Evolutionary conservation across 352 stramenopile genomes (phyloP).

Genomic region (Phytophthora sp.): DNA sequence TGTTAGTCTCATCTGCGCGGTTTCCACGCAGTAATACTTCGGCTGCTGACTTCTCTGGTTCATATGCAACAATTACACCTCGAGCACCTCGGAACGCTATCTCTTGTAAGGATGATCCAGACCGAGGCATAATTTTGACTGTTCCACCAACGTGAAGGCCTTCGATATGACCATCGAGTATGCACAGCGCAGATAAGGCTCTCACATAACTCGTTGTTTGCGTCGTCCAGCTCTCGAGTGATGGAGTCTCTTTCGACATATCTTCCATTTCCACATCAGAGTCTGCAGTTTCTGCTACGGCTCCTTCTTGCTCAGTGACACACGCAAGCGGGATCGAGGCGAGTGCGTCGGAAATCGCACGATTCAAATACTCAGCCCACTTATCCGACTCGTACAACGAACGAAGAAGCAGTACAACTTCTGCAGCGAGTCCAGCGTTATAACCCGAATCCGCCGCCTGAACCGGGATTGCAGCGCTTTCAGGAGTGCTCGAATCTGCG

Average conservation of each 20-base stretch:
- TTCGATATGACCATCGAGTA: constrained; percentile 88
- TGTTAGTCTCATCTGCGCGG: constrained; percentile 43
- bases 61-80: constrained; percentile 80
- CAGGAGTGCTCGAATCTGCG: constrained; percentile 6
- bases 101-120: constrained; percentile 75
- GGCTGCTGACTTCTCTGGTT: constrained; percentile 81
- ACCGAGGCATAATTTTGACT: constrained; percentile 85
- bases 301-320: constrained; percentile 40
- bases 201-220: constrained; percentile 63
- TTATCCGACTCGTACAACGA: constrained; percentile 82
- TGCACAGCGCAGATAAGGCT: constrained; percentile 77
- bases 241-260: constrained; percentile 61
- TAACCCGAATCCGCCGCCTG: constrained; percentile 35
- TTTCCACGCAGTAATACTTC: constrained; percentile 75
- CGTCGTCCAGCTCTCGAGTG: constrained; percentile 54
- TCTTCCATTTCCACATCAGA: constrained; percentile 90
- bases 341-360: constrained; percentile 63
- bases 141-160: constrained; percentile 76
- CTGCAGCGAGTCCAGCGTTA: constrained; percentile 56
- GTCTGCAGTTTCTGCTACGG: constrained; percentile 39
- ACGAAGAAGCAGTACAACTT: constrained; percentile 84
- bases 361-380: constrained; percentile 74
- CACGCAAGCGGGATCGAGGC: constrained; percentile 51
- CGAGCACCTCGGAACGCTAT: constrained; percentile 74
- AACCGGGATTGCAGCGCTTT: not conserved